These are phyloP conservation scores for Arabidopsis arenosa DNA, from an alignment of 345 rosid genomes.

Conservation along the genomic window DNA sequence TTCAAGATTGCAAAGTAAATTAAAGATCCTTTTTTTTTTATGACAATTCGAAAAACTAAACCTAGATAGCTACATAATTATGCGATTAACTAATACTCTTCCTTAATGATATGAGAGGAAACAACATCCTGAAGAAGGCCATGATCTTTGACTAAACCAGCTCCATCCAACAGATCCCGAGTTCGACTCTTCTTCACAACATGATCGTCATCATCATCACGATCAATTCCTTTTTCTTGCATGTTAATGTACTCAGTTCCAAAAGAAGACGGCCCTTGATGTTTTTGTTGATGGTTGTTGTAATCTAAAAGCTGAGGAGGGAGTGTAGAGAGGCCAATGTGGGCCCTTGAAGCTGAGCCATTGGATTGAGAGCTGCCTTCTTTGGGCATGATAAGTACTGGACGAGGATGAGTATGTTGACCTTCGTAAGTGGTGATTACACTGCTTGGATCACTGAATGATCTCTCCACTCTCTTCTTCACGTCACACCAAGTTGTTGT, in stretches of 20 bases:
- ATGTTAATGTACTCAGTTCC: slow-evolving; percentile 11
- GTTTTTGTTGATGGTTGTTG: slow-evolving; percentile 34
- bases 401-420: slow-evolving; percentile 81
- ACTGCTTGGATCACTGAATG: slow-evolving; percentile 63
- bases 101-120: slow-evolving; percentile 64
- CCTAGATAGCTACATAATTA: slow-evolving; percentile 2
- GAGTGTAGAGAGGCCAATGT: slow-evolving; percentile 47
- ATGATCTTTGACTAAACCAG: slow-evolving; percentile 47
- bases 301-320: slow-evolving; percentile 40
- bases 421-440: slow-evolving; percentile 93
- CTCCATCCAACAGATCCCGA: slow-evolving; percentile 15
- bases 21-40: background rate
- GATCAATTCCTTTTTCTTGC: background rate
- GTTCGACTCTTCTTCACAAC: slow-evolving; percentile 31
- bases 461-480: slow-evolving; percentile 94
- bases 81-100: slow-evolving; percentile 27
- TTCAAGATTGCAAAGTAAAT: background rate
- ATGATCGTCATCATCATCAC: slow-evolving; percentile 1
- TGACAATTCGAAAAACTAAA: background rate
- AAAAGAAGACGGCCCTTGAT: slow-evolving; percentile 3
- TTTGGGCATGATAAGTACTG: slow-evolving; percentile 52
- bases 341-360: slow-evolving; percentile 51
- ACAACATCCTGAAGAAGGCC: slow-evolving; percentile 87
- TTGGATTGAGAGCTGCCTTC: slow-evolving; percentile 44
- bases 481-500: slow-evolving; percentile 81